Evolutionary conservation across 2,329 filamentous ascomycete genomes (phyloP).

Genomic region (Zasmidium cellare): DNA sequence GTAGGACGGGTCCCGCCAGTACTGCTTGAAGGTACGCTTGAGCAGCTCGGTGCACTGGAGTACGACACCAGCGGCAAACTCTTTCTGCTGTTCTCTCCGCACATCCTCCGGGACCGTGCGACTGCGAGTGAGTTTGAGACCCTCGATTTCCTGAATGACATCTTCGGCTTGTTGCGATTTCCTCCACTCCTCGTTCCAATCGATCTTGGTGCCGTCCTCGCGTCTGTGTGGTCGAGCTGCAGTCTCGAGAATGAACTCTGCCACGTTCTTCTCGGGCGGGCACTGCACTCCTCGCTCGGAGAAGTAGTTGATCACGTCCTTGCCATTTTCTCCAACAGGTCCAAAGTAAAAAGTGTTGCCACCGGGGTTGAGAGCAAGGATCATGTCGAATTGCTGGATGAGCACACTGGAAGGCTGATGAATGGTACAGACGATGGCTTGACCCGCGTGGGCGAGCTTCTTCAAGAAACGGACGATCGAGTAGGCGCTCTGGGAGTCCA

Average conservation of each 20-base stretch:
- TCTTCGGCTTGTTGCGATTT: slow-evolving; percentile 43
- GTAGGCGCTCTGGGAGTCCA: slow-evolving; percentile 91
- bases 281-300: slow-evolving; percentile 69
- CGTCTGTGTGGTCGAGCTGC: slow-evolving; percentile 57
- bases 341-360: slow-evolving; percentile 80
- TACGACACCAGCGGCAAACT: slow-evolving; percentile 75
- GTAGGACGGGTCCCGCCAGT: slow-evolving; percentile 83
- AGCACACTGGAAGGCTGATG: slow-evolving; percentile 94
- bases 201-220: slow-evolving; percentile 37
- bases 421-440: slow-evolving; percentile 91
- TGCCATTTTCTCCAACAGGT: slow-evolving; percentile 69
- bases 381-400: slow-evolving; percentile 83
- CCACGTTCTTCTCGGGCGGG: slow-evolving; percentile 69
- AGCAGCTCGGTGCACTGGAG: slow-evolving; percentile 62
- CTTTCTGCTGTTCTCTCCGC: slow-evolving; percentile 39
- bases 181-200: slow-evolving; percentile 51
- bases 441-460: slow-evolving; percentile 69
- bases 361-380: slow-evolving; percentile 74
- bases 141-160: slow-evolving; percentile 47
- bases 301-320: slow-evolving; percentile 70
- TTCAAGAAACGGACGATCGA: slow-evolving; percentile 78
- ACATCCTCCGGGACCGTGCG: slow-evolving; percentile 8
- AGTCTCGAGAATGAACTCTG: slow-evolving; percentile 71
- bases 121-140: slow-evolving; percentile 44
- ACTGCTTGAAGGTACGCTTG: slow-evolving; percentile 77